Base-by-base conservation (phyloP, 345 rosid species). In the Limnanthes douglasii region DNA sequence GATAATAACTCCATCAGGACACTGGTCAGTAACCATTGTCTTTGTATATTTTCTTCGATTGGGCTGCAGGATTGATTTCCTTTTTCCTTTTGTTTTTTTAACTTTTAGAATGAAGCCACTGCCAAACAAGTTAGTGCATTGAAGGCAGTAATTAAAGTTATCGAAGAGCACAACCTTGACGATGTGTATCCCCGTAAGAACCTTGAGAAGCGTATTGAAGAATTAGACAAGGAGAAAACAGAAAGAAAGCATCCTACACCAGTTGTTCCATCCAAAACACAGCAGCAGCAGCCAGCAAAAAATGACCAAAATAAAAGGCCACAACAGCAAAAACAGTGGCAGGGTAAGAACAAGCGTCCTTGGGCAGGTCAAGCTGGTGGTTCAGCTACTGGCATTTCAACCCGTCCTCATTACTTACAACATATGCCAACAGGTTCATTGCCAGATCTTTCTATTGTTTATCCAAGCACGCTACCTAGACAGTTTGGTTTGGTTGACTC, bases 211-310 rank as follows among this genome's bases (percentile, higher is more conserved):
- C 78, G 75, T 18, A 56, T 73, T 31, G 60, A 64, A 41, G 79
- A 62, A 59, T 72, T 88, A 21, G 86, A 83, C 69, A 76, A 69
- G 60, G 54, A 48, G 41, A 73, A 59, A 56, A 72, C 75, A 35
- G 48, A 54, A 46, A 63, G 59, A 62, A 78, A 65, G 48, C 59
- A 73, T 27, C 35, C 31, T 25, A 11, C 62, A 57, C 43, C 42
- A 3, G 53, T 60, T 11, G 37, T 53, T 47, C 51, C 56, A 13
- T 27, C 65, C 23, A 68, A 58, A 59, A 59, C 69, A 21, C 64
- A 41, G 9, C 61, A 33, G 39, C 42, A 37, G 50, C 51, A 31
- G 41, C n/a, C 28, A n/a, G n/a, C n/a, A 13, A 18, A 25, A 41
- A 45, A 40, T 31, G 51, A 51, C 40, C 40, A 23, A 15, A 25